phyloP scores from a whole-genome alignment of 495 filamentous ascomycete genomes.

The Parachaetomium inaequale region DNA sequence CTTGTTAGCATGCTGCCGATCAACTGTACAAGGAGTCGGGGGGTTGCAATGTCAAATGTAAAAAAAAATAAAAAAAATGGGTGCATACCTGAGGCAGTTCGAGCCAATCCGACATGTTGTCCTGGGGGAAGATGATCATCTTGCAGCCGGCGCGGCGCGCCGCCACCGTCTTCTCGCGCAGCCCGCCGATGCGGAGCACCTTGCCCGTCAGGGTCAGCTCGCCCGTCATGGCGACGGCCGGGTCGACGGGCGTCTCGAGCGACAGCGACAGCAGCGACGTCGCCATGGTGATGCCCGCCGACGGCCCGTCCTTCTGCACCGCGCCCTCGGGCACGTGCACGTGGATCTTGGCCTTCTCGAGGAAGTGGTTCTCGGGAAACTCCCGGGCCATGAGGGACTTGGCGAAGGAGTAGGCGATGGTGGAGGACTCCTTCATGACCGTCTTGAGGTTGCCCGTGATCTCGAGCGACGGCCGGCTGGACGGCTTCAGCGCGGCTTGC shows the following conservation, averaged over 20 bases:
- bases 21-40: neutral
- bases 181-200: conserved; percentile 90
- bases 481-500: conserved; percentile 67
- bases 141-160: conserved; percentile 89
- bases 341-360: conserved; percentile 93
- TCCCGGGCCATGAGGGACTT: conserved; percentile 80
- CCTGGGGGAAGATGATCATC: conserved; percentile 90
- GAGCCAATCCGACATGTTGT: conserved; percentile 95
- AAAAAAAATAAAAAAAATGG: neutral
- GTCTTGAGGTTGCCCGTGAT: conserved; percentile 91
- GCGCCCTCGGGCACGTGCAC: conserved; percentile 97
- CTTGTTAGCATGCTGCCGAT: conserved; percentile 34
- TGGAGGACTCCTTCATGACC: conserved; percentile 96
- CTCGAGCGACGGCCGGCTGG: conserved; percentile 73
- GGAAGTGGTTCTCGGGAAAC: conserved; percentile 89
- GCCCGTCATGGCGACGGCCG: conserved; percentile 95
- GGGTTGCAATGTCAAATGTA: neutral
- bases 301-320: conserved; percentile 93
- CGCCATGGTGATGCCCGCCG: conserved; percentile 96
- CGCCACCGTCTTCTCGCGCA: conserved; percentile 98
- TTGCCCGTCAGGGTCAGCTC: conserved; percentile 98
- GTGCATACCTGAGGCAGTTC: conserved; percentile 88
- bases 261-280: conserved; percentile 84
- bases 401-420: conserved; percentile 93
- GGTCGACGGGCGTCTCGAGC: conserved; percentile 70